phyloP scores from a whole-genome alignment of 306 rosid genomes.

The Fragaria ananassa region DNA sequence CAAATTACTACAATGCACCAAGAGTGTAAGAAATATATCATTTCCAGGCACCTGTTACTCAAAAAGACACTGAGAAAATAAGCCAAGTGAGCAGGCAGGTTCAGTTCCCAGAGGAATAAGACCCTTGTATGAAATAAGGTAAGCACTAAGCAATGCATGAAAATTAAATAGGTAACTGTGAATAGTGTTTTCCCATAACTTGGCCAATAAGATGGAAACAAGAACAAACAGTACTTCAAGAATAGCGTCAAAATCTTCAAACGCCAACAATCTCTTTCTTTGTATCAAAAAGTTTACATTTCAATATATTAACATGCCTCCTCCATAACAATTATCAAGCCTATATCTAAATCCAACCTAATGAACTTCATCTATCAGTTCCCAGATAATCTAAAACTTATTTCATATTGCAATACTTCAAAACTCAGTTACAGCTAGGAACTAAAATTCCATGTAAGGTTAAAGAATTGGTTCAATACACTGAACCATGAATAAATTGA shows the following conservation, averaged over 20 bases:
- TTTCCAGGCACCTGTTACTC: background rate
- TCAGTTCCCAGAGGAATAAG: background rate
- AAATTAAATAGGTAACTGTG: too few relatives aligned
- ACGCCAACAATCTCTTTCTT: conserved; percentile 28
- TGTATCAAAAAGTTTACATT: conserved; percentile 38
- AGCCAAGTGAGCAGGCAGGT: background rate
- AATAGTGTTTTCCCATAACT: background rate
- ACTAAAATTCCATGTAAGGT: conserved; percentile 25
- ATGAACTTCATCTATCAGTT: conserved; percentile 26
- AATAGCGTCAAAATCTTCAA: conserved; percentile 32
- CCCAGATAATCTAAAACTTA: conserved; percentile 34
- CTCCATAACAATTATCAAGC: conserved; percentile 41
- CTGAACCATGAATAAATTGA: conserved; percentile 32
- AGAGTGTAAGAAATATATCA: background rate
- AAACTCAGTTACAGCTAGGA: conserved; percentile 30
- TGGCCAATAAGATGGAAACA: conserved; percentile 16
- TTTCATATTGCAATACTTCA: conserved; percentile 30
- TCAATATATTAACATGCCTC: conserved; percentile 39
- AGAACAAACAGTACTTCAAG: conserved; percentile 20
- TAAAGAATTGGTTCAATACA: conserved; percentile 33
- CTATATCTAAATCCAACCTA: conserved; percentile 45
- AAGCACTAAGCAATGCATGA: background rate
- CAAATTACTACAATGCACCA: background rate
- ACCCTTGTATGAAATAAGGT: background rate
- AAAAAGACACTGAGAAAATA: background rate